Evolutionary conservation across 208 protist genomes (phyloP).

Genomic region (Tritrichomonas foetus): DNA sequence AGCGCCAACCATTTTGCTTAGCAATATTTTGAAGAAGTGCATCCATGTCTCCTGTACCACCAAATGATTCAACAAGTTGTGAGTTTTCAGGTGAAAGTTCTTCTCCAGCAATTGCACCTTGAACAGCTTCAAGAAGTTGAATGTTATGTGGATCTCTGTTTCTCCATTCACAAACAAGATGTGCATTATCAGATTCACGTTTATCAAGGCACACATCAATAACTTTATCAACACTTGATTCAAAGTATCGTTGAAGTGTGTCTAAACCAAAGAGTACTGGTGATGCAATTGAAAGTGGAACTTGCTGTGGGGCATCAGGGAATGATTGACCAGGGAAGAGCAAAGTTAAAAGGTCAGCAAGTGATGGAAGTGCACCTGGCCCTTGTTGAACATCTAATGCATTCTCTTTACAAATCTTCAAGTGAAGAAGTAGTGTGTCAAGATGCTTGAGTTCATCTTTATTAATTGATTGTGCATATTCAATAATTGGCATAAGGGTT

Average conservation of each 20-base stretch:
- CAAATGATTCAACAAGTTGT: background rate
- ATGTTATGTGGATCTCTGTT: background rate
- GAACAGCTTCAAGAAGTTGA: background rate
- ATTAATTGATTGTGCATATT: background rate
- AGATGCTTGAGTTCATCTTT: background rate
- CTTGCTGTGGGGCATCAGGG: background rate
- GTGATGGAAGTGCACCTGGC: background rate
- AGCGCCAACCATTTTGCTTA: background rate
- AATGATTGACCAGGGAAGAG: background rate
- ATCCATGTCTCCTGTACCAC: background rate
- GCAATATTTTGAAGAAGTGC: background rate
- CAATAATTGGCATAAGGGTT: background rate
- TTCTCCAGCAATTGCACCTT: background rate
- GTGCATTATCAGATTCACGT: background rate
- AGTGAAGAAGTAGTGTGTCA: background rate
- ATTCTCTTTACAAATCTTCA: background rate
- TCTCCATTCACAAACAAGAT: background rate
- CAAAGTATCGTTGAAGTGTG: background rate
- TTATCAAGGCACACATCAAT: slow-evolving; percentile 10
- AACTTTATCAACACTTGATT: background rate
- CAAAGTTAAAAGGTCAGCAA: background rate
- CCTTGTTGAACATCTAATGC: background rate
- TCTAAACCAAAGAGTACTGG: background rate
- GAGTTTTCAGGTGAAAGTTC: background rate
- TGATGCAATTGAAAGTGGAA: background rate